A percentile compares a stretch with the other conserved stretches of the same genome.
Conservation (phyloP, 345 rosid genomes). For the Murraya paniculata region DNA sequence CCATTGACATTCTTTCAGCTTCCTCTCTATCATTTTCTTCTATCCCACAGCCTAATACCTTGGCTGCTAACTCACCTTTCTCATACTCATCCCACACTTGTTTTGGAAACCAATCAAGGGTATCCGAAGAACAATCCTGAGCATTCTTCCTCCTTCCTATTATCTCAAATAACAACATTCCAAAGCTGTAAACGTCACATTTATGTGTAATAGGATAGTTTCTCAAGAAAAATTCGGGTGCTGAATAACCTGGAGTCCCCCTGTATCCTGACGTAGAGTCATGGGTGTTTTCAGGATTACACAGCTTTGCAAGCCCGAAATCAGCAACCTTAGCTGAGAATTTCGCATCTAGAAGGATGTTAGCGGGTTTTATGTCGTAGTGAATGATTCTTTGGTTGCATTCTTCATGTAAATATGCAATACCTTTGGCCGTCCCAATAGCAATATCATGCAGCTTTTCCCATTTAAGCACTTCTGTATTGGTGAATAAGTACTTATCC, state of each 20-base stretch:
- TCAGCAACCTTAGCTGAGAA: constrained; percentile 16
- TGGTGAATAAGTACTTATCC: constrained; percentile 9
- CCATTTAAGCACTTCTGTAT: not conserved
- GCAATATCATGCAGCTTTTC: constrained; percentile 19
- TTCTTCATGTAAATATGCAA: constrained; percentile 21
- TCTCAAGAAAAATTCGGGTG: constrained; percentile 15
- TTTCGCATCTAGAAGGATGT: constrained; percentile 16
- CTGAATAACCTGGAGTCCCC: constrained; percentile 27
- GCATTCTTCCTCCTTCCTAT: constrained; percentile 16
- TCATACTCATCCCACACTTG: constrained; percentile 21
- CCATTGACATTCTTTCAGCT: constrained; percentile 25
- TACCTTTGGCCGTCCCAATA: constrained; percentile 14
- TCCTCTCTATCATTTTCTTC: constrained; percentile 22
- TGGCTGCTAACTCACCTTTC: not conserved
- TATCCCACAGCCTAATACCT: constrained; percentile 18
- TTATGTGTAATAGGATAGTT: constrained; percentile 25
- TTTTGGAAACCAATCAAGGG: constrained; percentile 20
- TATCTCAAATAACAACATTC: constrained; percentile 27
- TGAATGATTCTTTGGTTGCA: constrained; percentile 17
- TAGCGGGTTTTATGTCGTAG: constrained; percentile 22
- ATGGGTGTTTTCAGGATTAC: constrained; percentile 8
- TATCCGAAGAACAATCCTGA: constrained; percentile 1
- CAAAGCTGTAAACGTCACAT: constrained; percentile 30
- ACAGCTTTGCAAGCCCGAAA: constrained; percentile 21
- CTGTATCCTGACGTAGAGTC: not conserved